Evolutionary conservation across 495 filamentous ascomycete species (phyloP), one percentile per base, ranked within the genome.

Genomic region (Hypoxylon subgilvum): DNA sequence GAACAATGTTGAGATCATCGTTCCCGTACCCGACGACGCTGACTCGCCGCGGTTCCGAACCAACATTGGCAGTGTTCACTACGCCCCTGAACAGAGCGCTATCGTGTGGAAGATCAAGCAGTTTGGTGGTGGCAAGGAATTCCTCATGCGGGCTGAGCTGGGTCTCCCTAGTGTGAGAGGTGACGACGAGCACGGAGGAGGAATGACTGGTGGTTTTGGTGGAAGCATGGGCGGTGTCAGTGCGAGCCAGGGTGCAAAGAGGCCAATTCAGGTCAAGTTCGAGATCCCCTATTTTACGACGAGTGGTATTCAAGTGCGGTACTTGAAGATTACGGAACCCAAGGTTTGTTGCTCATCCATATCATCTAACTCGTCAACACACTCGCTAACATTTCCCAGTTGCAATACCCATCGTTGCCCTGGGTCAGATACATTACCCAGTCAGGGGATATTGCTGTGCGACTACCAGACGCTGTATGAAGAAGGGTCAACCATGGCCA

Each of bases 101-200:
- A 99, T 99, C 57, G 86, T 99, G 57, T 99, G 95, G 95, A 97
- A 97, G 81, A 99, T 99, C 78, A 99, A 99, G 82, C 95, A 99
- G 66, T 99, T 99, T 69, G 95, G 94, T 5, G 95, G 95, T 44
- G 86, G 87, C 58, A 99, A 99, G 75, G 95, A 99, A 68, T 99
- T 99, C 72, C 84, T 99, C 61, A 99, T 99, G 95, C 88, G 94
- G 38, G 95, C 95, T n/a, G 95, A 99, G 74, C 82, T 99, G 12
- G 92, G 92, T 9, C 76, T 97, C 12, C 94, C 95, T 0, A 94
- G 89, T 31, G 95, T 99, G 27, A 89, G 94, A 62, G 95, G 96
- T 44, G 94, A 97, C 61, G 95, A 99, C 67, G 94, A 97, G 74
- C 88, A 88, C 58, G 92, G 92, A 17, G 92, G 92, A 49, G 92